Percentiles rank a stretch among this genome's conserved stretches.
Evolutionary conservation across 768 basidiomycete species (phyloP).

Genomic region (Coprinellus aureogranulatus): DNA sequence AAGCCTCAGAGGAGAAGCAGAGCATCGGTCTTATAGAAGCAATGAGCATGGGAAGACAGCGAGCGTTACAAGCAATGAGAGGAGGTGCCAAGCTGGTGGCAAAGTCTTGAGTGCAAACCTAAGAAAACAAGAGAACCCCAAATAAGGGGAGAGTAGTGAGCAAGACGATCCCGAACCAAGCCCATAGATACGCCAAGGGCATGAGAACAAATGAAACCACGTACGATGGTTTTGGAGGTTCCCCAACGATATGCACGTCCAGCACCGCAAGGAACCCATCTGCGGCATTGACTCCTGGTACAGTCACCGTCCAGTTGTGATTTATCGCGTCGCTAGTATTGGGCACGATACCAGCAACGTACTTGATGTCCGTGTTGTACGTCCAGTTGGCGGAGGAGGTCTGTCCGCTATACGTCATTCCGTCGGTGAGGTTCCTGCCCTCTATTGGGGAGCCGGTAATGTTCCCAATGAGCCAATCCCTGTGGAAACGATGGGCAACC

Average conservation of each 20-base stretch:
- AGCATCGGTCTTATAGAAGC: too few relatives aligned
- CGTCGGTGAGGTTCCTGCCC: slow-evolving; percentile 52
- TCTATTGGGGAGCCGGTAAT: slow-evolving; percentile 56
- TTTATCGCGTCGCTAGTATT: slow-evolving; percentile 72
- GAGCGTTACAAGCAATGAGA: background rate
- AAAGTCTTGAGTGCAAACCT: background rate
- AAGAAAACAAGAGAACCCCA: background rate
- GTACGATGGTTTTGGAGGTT: slow-evolving; percentile 30
- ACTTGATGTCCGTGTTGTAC: slow-evolving; percentile 67
- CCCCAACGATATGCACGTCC: slow-evolving; percentile 59
- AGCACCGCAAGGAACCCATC: slow-evolving; percentile 85
- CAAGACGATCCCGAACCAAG: background rate
- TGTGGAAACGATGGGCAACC: slow-evolving; percentile 20
- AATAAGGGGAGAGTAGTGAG: background rate
- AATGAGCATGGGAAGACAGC: background rate
- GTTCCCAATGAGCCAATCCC: slow-evolving; percentile 86
- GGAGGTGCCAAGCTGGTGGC: background rate
- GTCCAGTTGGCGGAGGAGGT: slow-evolving; percentile 67
- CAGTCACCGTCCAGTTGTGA: slow-evolving; percentile 55
- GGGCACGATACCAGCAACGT: slow-evolving; percentile 66
- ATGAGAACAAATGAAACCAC: slow-evolving; percentile 13
- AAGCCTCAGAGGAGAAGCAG: too few relatives aligned
- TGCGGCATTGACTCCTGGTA: slow-evolving; percentile 55
- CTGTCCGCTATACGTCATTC: slow-evolving; percentile 57
- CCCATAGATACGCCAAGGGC: background rate